Percentiles rank a stretch among this genome's conserved stretches.
Evolutionary conservation across 108 stramenopile genomes (phyloP).

Genomic region (Cafeteria roenbergensis): DNA sequence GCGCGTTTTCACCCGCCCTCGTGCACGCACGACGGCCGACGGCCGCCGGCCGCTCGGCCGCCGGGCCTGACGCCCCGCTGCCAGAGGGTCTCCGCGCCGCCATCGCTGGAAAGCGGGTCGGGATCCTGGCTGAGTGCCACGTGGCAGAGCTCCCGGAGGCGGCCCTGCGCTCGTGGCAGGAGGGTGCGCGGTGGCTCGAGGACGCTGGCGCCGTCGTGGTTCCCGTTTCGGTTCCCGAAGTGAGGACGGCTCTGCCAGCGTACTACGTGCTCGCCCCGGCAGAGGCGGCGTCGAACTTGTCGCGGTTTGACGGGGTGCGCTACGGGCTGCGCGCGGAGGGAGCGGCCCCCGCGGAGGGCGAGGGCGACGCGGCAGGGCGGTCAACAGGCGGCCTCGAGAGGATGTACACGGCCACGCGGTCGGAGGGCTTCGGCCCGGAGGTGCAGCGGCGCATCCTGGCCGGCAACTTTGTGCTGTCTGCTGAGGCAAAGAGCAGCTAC

Average conservation of each 20-base stretch:
- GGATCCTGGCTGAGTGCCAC: slow-evolving; percentile 62
- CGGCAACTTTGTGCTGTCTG: slow-evolving; percentile 27
- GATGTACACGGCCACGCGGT: slow-evolving; percentile 1
- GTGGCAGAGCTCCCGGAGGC: slow-evolving; percentile 51
- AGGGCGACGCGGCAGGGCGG: background rate
- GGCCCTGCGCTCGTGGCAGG: slow-evolving; percentile 8
- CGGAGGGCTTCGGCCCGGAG: slow-evolving; percentile 21
- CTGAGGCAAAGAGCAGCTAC: slow-evolving; percentile 27
- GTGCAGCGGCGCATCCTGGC: slow-evolving; percentile 34
- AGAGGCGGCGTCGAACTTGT: slow-evolving; percentile 87
- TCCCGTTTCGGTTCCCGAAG: slow-evolving; percentile 13
- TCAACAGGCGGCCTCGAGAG: background rate
- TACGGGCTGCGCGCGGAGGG: slow-evolving; percentile 47
- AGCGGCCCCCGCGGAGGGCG: slow-evolving; percentile 10
- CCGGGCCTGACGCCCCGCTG: too few relatives aligned
- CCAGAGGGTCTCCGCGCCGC: slow-evolving; percentile 10
- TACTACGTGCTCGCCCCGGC: slow-evolving; percentile 87
- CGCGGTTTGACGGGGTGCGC: slow-evolving; percentile 83
- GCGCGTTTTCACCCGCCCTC: slow-evolving; percentile 8
- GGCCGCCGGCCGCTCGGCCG: too few relatives aligned
- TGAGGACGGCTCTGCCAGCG: slow-evolving; percentile 53
- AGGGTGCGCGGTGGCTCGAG: background rate
- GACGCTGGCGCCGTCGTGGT: background rate
- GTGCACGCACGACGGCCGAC: too few relatives aligned
- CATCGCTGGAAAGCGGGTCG: slow-evolving; percentile 51